Conservation (phyloP, 2,329 filamentous ascomycete genomes). For the Periconia sp. region DNA sequence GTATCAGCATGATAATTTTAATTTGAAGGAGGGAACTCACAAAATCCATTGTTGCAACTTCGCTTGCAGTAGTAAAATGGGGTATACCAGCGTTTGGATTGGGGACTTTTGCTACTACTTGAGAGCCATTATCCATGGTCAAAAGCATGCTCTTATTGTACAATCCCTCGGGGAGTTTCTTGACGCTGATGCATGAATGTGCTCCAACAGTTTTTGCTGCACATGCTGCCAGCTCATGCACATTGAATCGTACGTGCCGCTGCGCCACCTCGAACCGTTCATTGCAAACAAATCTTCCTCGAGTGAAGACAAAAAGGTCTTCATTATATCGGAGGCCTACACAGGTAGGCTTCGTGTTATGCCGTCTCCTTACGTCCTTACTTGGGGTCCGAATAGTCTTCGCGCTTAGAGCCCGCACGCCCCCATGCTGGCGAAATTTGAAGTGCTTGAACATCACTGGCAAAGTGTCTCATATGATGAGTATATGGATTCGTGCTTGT, state of each 20-base stretch:
- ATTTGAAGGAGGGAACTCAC: slow-evolving; percentile 15
- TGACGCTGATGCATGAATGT: slow-evolving; percentile 24
- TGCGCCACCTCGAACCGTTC: slow-evolving; percentile 23
- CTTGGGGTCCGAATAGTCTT: too few species aligned
- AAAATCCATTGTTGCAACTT: slow-evolving; percentile 43
- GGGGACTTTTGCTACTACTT: slow-evolving; percentile 42
- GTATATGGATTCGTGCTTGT: too few species aligned
- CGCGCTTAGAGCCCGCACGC: too few species aligned
- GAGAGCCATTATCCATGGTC: slow-evolving; percentile 38
- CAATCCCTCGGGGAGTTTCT: slow-evolving; percentile 36
- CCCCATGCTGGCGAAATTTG: too few species aligned
- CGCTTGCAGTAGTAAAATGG: slow-evolving; percentile 41
- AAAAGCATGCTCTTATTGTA: slow-evolving; percentile 40
- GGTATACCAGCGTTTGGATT: slow-evolving; percentile 39
- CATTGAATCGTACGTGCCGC: slow-evolving; percentile 29
- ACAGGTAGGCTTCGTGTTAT: slow-evolving; percentile 1
- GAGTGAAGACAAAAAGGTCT: slow-evolving; percentile 32
- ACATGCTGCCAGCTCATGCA: slow-evolving; percentile 25
- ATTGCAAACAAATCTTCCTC: slow-evolving; percentile 28
- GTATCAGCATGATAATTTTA: background rate
- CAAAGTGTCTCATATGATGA: too few species aligned
- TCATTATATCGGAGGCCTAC: slow-evolving; percentile 18
- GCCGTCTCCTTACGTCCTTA: too few species aligned
- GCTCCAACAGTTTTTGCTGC: slow-evolving; percentile 28
- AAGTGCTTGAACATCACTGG: too few species aligned